A percentile compares a stretch with the other conserved stretches of the same genome.
phyloP scores from a whole-genome alignment of 2,329 filamentous ascomycete genomes.

The Albifimbria verrucaria region DNA sequence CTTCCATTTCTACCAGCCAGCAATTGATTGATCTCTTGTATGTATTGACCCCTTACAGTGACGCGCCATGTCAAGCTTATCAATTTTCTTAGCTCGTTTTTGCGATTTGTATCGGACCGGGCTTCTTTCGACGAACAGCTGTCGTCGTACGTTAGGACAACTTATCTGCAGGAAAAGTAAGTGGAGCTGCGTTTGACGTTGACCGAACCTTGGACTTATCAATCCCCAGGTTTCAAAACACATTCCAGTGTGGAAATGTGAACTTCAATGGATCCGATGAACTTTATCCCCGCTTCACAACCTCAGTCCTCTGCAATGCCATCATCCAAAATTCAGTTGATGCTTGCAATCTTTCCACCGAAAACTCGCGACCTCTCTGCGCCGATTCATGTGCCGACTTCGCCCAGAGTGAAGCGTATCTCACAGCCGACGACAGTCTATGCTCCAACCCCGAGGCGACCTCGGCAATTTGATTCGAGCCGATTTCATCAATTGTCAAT shows the following conservation, averaged over 20 bases:
- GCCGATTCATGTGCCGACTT: constrained; percentile 85
- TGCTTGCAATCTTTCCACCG: constrained; percentile 63
- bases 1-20: constrained; percentile 66
- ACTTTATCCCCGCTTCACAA: constrained; percentile 91
- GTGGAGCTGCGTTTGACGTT: constrained; percentile 21
- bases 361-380: constrained; percentile 72
- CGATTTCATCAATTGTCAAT: constrained; percentile 86
- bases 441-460: constrained; percentile 66
- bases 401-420: constrained; percentile 83
- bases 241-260: constrained; percentile 77
- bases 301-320: constrained; percentile 86
- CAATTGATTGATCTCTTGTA: constrained; percentile 62
- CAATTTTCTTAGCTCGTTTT: constrained; percentile 91
- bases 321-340: constrained; percentile 85
- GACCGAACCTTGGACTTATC: constrained; percentile 8
- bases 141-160: constrained; percentile 66
- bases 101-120: constrained; percentile 73
- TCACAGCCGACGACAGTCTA: constrained; percentile 69
- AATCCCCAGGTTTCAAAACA: constrained; percentile 65
- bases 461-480: constrained; percentile 78
- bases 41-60: too few relatives aligned
- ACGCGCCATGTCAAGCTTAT: too few relatives aligned
- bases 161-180: constrained; percentile 77
- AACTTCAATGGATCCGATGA: constrained; percentile 74
- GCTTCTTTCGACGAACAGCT: constrained; percentile 76